Conservation (phyloP, 2,329 filamentous ascomycete genomes). For the Penicillium sp. region DNA sequence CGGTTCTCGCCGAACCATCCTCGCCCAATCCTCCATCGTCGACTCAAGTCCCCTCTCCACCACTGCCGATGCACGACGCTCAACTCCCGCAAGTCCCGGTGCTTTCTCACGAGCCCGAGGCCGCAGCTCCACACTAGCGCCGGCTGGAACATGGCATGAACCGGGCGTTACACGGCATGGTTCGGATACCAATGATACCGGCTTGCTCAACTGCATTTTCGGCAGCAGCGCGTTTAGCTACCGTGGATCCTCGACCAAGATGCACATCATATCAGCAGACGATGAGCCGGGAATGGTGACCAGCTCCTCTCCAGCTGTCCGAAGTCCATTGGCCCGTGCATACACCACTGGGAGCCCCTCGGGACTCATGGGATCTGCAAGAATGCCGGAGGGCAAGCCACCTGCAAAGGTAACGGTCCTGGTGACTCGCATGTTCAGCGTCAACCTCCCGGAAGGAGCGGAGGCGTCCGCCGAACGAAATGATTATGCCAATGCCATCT, state of each 20-base stretch:
- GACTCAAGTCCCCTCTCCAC: conserved; percentile 37
- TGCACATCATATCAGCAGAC: conserved; percentile 56
- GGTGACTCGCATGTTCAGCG: conserved; percentile 61
- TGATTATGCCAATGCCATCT: conserved; percentile 34
- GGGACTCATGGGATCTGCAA: conserved; percentile 27
- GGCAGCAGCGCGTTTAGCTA: conserved; percentile 60
- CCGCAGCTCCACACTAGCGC: conserved; percentile 49
- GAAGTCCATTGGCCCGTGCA: conserved; percentile 39
- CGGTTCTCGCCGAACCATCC: conserved; percentile 34
- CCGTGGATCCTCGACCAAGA: conserved; percentile 61
- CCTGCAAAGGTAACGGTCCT: conserved; percentile 55
- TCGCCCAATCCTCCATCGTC: conserved; percentile 36
- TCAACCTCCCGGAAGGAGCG: conserved; percentile 52
- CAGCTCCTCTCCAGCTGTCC: conserved; percentile 31
- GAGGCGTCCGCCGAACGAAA: conserved; percentile 37
- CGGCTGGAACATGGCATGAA: conserved; percentile 34
- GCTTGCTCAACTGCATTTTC: conserved; percentile 60
- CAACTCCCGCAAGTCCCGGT: conserved; percentile 36
- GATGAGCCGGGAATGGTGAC: conserved; percentile 31
- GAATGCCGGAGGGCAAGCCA: conserved; percentile 38
- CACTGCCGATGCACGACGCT: conserved; percentile 35
- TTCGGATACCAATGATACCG: conserved; percentile 55
- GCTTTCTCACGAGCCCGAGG: conserved; percentile 46
- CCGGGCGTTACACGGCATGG: conserved; percentile 39
- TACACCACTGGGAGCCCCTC: conserved; percentile 41